Conservation (phyloP, 108 stramenopile species). For the Skeletonema potamos region DNA sequence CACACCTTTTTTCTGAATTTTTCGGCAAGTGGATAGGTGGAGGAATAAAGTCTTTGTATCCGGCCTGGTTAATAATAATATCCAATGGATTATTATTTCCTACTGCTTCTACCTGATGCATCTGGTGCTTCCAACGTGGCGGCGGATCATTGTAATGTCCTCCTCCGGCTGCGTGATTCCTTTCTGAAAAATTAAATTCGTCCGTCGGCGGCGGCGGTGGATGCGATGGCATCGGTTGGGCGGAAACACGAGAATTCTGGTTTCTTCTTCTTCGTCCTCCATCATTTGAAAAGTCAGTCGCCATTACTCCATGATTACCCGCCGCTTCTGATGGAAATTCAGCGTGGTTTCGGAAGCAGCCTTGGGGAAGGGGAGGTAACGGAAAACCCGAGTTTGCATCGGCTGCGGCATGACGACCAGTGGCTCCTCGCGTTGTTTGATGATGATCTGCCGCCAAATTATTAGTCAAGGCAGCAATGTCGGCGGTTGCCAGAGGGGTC, state of each 20-base stretch:
- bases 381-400: background rate
- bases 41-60: background rate
- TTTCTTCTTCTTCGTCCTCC: background rate
- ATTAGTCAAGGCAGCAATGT: background rate
- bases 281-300: background rate
- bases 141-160: background rate
- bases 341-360: background rate
- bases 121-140: background rate
- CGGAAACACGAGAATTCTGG: background rate
- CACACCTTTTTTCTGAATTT: background rate
- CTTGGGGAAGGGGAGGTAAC: background rate
- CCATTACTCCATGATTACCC: background rate
- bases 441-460: background rate
- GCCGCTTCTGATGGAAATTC: background rate
- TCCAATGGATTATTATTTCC: background rate
- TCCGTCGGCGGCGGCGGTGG: too few species aligned
- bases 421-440: background rate
- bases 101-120: background rate
- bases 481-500: background rate
- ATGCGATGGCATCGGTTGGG: background rate
- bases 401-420: background rate
- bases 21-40: background rate
- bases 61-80: background rate
- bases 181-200: background rate
- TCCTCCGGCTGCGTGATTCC: background rate